phyloP scores from a whole-genome alignment of 768 basidiomycete species.

The Dioszegia crocea region DNA sequence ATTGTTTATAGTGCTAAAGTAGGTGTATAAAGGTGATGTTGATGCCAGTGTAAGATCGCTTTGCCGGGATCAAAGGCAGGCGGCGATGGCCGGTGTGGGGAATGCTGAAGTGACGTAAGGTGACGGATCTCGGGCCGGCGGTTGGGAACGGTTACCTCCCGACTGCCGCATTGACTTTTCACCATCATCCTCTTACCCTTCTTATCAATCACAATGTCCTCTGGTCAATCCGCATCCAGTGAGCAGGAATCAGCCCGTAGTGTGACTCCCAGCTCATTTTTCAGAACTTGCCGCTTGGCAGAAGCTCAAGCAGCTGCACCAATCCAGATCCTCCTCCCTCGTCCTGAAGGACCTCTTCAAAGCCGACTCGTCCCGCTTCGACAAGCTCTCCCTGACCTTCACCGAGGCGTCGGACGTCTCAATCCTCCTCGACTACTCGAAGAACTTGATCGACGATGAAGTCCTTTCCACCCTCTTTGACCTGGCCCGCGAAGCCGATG shows the following conservation, averaged over 20 bases:
- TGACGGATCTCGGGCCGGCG: neutral
- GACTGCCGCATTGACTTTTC: neutral
- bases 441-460: slow-evolving; percentile 85
- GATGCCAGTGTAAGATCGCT: too few species aligned
- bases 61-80: neutral
- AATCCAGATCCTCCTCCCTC: slow-evolving; percentile 66
- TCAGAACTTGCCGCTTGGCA: slow-evolving; percentile 85
- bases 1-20: neutral
- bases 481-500: slow-evolving; percentile 77
- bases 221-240: slow-evolving; percentile 36
- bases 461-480: slow-evolving; percentile 71
- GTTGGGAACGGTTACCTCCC: too few species aligned
- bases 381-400: slow-evolving; percentile 58
- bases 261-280: neutral
- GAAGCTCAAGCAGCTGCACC: slow-evolving; percentile 79
- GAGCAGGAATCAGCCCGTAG: slow-evolving; percentile 4
- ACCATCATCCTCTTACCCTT: neutral
- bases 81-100: neutral
- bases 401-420: slow-evolving; percentile 73
- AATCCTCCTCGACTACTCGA: slow-evolving; percentile 92
- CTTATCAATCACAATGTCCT: neutral
- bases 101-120: neutral
- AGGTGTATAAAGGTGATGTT: too few species aligned
- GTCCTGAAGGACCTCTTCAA: slow-evolving; percentile 89
- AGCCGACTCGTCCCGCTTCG: slow-evolving; percentile 78